These are phyloP conservation scores for Candida neerlandica DNA, from an alignment of 1,139 yeast species.

Conservation along the genomic window DNA sequence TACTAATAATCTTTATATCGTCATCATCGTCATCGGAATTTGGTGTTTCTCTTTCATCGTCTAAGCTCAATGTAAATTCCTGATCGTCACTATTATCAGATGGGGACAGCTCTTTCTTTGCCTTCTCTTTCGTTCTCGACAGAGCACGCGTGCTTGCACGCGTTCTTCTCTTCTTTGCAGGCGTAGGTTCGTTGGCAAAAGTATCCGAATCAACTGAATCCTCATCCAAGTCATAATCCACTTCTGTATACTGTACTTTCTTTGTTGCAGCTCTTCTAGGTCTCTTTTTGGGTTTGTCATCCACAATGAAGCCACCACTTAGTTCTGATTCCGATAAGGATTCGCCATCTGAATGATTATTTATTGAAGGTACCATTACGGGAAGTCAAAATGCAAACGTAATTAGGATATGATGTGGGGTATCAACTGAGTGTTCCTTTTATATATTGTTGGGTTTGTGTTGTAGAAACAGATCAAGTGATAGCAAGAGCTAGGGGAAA, in stretches of 20 bases:
- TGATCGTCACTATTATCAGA: conserved; percentile 13
- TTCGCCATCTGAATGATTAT: background rate
- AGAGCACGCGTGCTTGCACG: conserved; percentile 17
- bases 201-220: conserved; percentile 15
- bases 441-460: background rate
- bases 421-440: background rate
- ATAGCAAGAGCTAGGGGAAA: background rate
- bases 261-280: conserved; percentile 20
- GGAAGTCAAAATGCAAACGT: background rate
- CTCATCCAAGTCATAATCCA: conserved; percentile 21
- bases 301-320: conserved; percentile 47
- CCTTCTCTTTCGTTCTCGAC: conserved; percentile 3
- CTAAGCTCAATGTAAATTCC: conserved; percentile 24
- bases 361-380: conserved; percentile 10
- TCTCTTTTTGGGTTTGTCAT: conserved; percentile 32
- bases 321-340: conserved; percentile 16
- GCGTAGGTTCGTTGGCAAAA: conserved; percentile 14
- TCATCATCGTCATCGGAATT: conserved; percentile 28
- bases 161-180: conserved; percentile 21
- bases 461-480: background rate
- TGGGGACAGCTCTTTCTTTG: background rate
- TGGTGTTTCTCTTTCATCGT: conserved; percentile 20
- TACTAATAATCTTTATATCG: conserved; percentile 18
- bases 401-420: background rate
- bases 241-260: conserved; percentile 18